Percentiles rank a stretch among this genome's conserved stretches.
phyloP scores from a whole-genome alignment of 129 eudicot species.

The Chrysanthemum makinoi region DNA sequence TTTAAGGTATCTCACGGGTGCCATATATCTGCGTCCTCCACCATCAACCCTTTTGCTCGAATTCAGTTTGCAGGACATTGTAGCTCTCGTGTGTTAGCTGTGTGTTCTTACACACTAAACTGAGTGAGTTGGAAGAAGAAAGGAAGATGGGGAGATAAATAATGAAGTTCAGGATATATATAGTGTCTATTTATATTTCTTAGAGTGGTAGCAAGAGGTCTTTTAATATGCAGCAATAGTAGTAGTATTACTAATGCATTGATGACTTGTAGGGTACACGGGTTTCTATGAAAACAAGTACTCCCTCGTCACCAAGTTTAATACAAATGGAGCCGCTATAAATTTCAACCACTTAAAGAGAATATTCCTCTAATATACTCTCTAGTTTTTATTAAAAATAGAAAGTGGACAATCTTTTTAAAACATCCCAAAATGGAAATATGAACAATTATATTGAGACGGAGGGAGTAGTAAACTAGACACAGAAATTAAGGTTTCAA shows the following conservation, averaged over 20 bases:
- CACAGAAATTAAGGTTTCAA: slow-evolving; percentile 22
- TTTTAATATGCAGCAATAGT: background rate
- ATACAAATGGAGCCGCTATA: no score
- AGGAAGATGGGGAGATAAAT: background rate
- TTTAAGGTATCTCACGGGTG: slow-evolving; percentile 38
- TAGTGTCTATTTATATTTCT: slow-evolving; percentile 4
- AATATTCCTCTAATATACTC: no score
- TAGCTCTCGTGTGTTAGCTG: slow-evolving; percentile 17
- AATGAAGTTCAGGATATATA: background rate
- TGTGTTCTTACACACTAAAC: background rate
- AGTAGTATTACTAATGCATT: background rate
- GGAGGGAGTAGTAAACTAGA: slow-evolving; percentile 10
- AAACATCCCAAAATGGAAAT: no score
- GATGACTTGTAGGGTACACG: slow-evolving; percentile 22
- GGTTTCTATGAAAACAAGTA: slow-evolving; percentile 3
- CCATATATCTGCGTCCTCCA: slow-evolving; percentile 27
- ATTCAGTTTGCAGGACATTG: slow-evolving; percentile 30
- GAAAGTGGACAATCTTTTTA: no score
- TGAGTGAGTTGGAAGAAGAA: slow-evolving; percentile 11
- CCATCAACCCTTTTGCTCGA: slow-evolving; percentile 24
- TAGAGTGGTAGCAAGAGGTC: slow-evolving; percentile 15
- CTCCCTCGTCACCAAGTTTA: no score
- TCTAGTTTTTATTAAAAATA: no score
- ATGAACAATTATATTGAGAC: no score
- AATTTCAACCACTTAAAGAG: no score